Percentiles rank a stretch among this genome's conserved stretches.
phyloP scores from a whole-genome alignment of 2,329 filamentous ascomycete genomes.

The Fusarium sulawesiense region DNA sequence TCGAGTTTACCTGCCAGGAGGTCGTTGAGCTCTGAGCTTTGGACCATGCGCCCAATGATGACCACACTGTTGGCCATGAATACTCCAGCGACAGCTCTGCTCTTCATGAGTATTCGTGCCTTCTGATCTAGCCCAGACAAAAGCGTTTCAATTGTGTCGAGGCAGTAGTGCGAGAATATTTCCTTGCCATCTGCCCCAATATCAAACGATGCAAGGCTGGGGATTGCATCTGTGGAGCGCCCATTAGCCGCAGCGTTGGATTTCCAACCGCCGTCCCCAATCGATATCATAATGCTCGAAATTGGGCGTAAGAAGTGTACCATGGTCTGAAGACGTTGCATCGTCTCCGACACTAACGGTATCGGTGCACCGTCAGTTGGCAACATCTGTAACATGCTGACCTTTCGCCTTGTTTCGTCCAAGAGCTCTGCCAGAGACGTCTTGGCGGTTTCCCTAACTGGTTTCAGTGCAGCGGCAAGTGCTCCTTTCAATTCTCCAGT shows the following conservation, averaged over 20 bases:
- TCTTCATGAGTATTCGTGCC: constrained; percentile 76
- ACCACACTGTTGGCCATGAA: constrained; percentile 91
- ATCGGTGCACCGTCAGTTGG: constrained; percentile 83
- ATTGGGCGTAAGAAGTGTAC: constrained; percentile 87
- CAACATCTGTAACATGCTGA: constrained; percentile 72
- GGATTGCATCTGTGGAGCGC: constrained; percentile 71
- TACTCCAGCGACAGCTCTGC: constrained; percentile 83
- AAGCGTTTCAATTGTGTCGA: constrained; percentile 87
- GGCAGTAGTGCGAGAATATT: constrained; percentile 89
- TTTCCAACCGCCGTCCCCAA: constrained; percentile 94
- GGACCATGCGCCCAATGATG: constrained; percentile 86
- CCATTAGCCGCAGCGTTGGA: constrained; percentile 61
- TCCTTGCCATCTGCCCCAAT: constrained; percentile 88
- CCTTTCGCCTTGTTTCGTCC: constrained; percentile 81
- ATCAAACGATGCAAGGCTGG: constrained; percentile 83
- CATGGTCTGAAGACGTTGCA: constrained; percentile 88
- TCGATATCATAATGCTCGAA: constrained; percentile 87
- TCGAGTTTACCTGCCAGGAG: constrained; percentile 75
- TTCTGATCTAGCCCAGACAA: constrained; percentile 81
- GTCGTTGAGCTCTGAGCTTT: constrained; percentile 79
- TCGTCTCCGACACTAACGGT: constrained; percentile 82
- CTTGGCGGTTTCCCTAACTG: constrained; percentile 92
- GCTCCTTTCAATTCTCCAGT: constrained; percentile 88
- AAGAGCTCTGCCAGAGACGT: constrained; percentile 83
- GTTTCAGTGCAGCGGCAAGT: constrained; percentile 86